phyloP scores from a whole-genome alignment of 169 alveolate species.

The Plasmodium knowlesi region DNA sequence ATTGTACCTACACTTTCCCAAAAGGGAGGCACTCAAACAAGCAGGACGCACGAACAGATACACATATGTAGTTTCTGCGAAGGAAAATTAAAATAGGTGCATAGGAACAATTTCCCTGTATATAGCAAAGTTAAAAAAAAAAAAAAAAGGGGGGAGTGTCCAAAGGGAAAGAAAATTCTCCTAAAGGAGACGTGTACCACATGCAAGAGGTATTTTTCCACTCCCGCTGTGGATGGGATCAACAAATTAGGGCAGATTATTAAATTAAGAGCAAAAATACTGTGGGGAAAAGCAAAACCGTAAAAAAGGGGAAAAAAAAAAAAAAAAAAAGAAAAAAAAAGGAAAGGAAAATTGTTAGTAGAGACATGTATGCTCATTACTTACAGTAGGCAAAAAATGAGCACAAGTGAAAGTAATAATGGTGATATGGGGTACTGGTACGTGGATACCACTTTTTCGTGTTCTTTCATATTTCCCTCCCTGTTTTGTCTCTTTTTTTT shows the following conservation, averaged over 20 bases:
- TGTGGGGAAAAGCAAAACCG: too few species aligned
- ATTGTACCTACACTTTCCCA: not conserved
- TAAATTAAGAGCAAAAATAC: not conserved
- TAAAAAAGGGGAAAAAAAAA: too few species aligned
- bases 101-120: not conserved
- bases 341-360: not conserved
- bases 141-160: not conserved
- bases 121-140: not conserved
- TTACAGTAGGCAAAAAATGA: not conserved
- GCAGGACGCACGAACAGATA: not conserved
- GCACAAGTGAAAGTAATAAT: not conserved
- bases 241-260: not conserved
- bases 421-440: not conserved
- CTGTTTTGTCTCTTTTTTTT: not conserved
- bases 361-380: not conserved
- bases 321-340: too few species aligned
- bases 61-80: not conserved
- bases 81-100: not conserved
- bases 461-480: not conserved
- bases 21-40: not conserved
- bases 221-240: not conserved
- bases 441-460: not conserved
- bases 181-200: not conserved
- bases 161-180: not conserved
- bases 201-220: not conserved